phyloP scores from a whole-genome alignment of 257 asterid species.

The Gentiana straminea region DNA sequence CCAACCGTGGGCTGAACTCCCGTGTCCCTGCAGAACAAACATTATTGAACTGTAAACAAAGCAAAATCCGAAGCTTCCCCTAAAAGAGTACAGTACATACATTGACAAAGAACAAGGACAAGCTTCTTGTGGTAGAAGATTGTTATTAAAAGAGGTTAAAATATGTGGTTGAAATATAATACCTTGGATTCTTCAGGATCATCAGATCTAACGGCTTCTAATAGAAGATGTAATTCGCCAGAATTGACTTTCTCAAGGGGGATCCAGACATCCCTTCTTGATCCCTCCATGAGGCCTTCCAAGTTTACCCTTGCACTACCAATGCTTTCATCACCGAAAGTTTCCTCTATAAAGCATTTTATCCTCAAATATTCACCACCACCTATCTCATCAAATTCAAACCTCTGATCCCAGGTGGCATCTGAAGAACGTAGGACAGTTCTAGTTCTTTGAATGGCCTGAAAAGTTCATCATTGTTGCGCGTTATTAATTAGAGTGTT shows the following conservation, averaged over 20 bases:
- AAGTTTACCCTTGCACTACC: conserved; percentile 93
- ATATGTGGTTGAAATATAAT: neutral
- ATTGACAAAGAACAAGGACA: neutral
- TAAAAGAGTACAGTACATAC: too few species aligned
- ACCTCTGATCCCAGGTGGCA: conserved; percentile 81
- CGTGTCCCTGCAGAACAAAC: conserved; percentile 31
- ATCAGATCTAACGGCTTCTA: conserved; percentile 56
- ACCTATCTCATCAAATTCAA: conserved; percentile 84
- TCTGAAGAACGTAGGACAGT: conserved; percentile 57
- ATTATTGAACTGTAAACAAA: too few species aligned
- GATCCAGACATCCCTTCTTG: conserved; percentile 54
- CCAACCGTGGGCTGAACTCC: conserved; percentile 53
- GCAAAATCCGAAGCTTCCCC: too few species aligned
- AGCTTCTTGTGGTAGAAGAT: neutral
- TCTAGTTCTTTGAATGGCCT: conserved; percentile 56
- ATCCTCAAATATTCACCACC: conserved; percentile 82
- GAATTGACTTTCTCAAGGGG: conserved; percentile 91
- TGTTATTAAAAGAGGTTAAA: neutral
- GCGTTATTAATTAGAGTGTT: neutral
- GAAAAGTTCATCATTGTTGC: conserved; percentile 9
- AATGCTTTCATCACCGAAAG: conserved; percentile 77
- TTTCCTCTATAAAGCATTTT: conserved; percentile 72
- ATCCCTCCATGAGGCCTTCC: conserved; percentile 93
- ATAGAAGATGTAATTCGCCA: conserved; percentile 81
- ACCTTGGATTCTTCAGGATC: conserved; percentile 57